Evolutionary conservation across 192 early-diverging fungal species (phyloP), one percentile per base, ranked within the genome.

Genomic region (Thamnidium elegans): DNA sequence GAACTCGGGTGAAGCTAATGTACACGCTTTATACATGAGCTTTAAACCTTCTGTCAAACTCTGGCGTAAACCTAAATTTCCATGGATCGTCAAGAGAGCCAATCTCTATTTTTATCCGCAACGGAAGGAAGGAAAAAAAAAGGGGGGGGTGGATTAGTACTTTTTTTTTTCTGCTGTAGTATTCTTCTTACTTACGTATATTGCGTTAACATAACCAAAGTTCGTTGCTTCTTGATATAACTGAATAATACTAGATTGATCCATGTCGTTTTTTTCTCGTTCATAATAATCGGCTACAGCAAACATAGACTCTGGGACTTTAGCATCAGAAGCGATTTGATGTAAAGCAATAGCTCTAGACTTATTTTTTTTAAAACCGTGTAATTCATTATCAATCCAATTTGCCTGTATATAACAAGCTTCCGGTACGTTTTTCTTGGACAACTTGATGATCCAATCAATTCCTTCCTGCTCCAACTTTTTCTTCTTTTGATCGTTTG

Each of bases 21-120:
- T 79, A 1, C 89, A 87, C 2, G 93, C 80, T 34, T 89, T 83
- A 62, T 87, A 85, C 70, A 97, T 79, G 71, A 88, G 91, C 50
- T 89, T 86, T 61, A 97, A 79, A 21, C 88, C 91, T 65, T 92
- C 84, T 56, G 88, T 88, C 50, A 86, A 72, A 68, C 90, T 89
- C 51, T 73, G 73, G 20, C 73, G 71, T 60, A 88, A 86, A 70
- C 80, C 77, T 44, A 94, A 78, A 17, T 84, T 77, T 63, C 93
- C 94, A n/a, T 85, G 79, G 62, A 94, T 74, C 51, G 89, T 85
- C 52, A 89, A 81, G 63, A 84, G 82, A 8, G 92, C 87, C 72
- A 95, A 79, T 32, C 90, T 87, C 86, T 90, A 79, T 58, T 20
- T 39, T 20, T n/a, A 20, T 26, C 26, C 26, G 26, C 26, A 39